These are phyloP conservation scores for Suillus fuscotomentosus DNA, from an alignment of 768 basidiomycete species.

Conservation along the genomic window DNA sequence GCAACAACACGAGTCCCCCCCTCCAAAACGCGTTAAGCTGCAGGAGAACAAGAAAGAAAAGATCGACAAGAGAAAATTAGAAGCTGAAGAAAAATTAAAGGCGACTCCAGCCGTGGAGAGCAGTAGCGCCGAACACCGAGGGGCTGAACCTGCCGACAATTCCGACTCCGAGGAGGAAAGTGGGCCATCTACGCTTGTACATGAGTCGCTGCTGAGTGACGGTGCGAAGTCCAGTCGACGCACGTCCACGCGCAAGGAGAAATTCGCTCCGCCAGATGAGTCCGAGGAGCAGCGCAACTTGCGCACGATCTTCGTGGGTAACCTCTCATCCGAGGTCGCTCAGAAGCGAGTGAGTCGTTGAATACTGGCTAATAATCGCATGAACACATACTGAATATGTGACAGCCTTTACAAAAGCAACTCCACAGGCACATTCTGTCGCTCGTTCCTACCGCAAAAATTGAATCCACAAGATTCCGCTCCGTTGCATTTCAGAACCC, in stretches of 20 bases:
- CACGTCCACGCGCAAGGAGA: constrained; percentile 35
- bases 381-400: constrained; percentile 9
- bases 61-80: not conserved
- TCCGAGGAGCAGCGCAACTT: constrained; percentile 69
- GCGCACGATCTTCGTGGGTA: constrained; percentile 91
- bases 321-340: constrained; percentile 74
- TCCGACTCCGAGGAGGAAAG: constrained; percentile 34
- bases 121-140: not conserved
- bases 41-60: not conserved
- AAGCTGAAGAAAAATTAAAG: not conserved
- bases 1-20: not conserved
- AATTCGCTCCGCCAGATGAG: constrained; percentile 66
- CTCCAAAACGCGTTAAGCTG: constrained; percentile 15
- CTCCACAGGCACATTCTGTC: constrained; percentile 76
- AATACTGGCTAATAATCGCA: not conserved
- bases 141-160: constrained; percentile 11
- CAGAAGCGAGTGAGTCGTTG: constrained; percentile 63
- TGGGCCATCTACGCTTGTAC: constrained; percentile 45
- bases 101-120: not conserved
- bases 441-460: constrained; percentile 70
- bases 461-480: constrained; percentile 92
- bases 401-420: constrained; percentile 70
- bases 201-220: constrained; percentile 51
- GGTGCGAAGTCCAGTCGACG: constrained; percentile 27
- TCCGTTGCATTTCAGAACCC: constrained; percentile 89